Percentiles rank a stretch among this genome's conserved stretches.
phyloP scores from a whole-genome alignment of 176 grass and related monocot species.

The Paspalum notatum region DNA sequence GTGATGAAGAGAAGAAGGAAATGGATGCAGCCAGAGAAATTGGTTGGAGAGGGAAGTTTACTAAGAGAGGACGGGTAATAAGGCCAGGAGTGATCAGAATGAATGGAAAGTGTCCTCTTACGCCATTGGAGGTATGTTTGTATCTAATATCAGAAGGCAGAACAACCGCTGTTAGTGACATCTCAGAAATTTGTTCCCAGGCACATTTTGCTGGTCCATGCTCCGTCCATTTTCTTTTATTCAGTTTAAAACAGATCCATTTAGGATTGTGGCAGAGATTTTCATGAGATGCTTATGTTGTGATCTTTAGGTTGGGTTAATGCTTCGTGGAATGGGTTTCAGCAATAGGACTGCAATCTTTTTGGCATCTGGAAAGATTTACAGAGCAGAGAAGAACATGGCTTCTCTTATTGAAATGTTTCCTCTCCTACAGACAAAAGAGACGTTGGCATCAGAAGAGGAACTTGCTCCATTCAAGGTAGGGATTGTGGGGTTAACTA shows the following conservation, averaged over 20 bases:
- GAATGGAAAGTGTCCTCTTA: slow-evolving; percentile 98
- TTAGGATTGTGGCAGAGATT: slow-evolving; percentile 17
- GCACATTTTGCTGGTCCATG: slow-evolving; percentile 7
- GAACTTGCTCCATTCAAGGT: slow-evolving; percentile 96
- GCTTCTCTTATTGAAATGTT: slow-evolving; percentile 95
- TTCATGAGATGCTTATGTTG: slow-evolving; percentile 30
- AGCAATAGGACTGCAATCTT: slow-evolving; percentile 89
- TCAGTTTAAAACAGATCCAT: slow-evolving; percentile 8
- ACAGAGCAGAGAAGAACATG: slow-evolving; percentile 89
- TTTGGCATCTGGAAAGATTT: slow-evolving; percentile 97
- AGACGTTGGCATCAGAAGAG: slow-evolving; percentile 73
- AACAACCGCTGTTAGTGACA: slow-evolving; percentile 19
- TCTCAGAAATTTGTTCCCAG: slow-evolving; percentile 23
- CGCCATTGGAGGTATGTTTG: slow-evolving; percentile 90
- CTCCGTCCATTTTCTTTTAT: slow-evolving; percentile 38
- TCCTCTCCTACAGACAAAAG: slow-evolving; percentile 93
- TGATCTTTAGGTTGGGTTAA: slow-evolving; percentile 86
- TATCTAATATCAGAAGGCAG: slow-evolving; percentile 26
- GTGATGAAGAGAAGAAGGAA: slow-evolving; percentile 80
- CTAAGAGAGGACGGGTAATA: slow-evolving; percentile 82
- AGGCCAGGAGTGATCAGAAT: slow-evolving; percentile 87
- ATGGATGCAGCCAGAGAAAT: slow-evolving; percentile 90
- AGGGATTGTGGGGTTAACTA: slow-evolving; percentile 42
- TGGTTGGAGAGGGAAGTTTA: slow-evolving; percentile 98
- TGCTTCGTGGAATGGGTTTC: slow-evolving; percentile 97